A percentile compares a stretch with the other conserved stretches of the same genome.
Evolutionary conservation across 1,284 basidiomycete species (phyloP).

Genomic region (Golubevia pallescens): DNA sequence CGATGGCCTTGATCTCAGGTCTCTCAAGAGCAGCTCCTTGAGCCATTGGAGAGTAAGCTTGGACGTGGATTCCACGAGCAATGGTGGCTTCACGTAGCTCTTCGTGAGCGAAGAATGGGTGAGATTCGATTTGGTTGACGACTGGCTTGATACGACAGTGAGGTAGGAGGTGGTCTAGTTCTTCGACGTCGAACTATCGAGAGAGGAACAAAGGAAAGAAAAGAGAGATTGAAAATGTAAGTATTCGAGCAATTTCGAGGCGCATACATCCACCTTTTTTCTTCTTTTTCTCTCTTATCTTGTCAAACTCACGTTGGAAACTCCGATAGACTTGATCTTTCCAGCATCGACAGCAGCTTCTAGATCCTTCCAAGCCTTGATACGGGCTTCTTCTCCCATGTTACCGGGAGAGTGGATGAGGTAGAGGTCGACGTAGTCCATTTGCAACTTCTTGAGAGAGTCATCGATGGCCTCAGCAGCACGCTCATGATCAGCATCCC

Average conservation of each 20-base stretch:
- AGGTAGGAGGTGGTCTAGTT: constrained; percentile 56
- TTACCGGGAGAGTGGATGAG: constrained; percentile 60
- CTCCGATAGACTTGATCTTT: constrained; percentile 60
- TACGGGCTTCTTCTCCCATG: constrained; percentile 47
- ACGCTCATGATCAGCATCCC: constrained; percentile 59
- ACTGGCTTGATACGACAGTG: constrained; percentile 57
- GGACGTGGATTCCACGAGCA: constrained; percentile 55
- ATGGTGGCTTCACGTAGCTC: constrained; percentile 56
- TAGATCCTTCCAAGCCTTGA: constrained; percentile 58
- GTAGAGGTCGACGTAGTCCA: constrained; percentile 61
- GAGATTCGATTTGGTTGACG: constrained; percentile 63
- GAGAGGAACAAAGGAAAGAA: neutral
- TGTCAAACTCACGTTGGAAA: constrained; percentile 44
- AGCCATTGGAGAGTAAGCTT: constrained; percentile 62
- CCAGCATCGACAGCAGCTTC: constrained; percentile 60
- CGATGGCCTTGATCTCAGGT: constrained; percentile 55
- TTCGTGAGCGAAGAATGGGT: constrained; percentile 63
- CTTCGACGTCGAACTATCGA: constrained; percentile 47
- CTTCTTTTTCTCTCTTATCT: neutral
- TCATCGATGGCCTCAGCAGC: constrained; percentile 55
- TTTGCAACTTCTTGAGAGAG: constrained; percentile 57
- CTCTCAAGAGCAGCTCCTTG: constrained; percentile 59
- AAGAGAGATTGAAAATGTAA: neutral
- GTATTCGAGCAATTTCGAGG: neutral
- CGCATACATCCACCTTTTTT: neutral